A percentile compares a stretch with the other conserved stretches of the same genome.
Conservation (phyloP, 371 early-diverging fungal genomes). For the Entomophthora muscae region DNA sequence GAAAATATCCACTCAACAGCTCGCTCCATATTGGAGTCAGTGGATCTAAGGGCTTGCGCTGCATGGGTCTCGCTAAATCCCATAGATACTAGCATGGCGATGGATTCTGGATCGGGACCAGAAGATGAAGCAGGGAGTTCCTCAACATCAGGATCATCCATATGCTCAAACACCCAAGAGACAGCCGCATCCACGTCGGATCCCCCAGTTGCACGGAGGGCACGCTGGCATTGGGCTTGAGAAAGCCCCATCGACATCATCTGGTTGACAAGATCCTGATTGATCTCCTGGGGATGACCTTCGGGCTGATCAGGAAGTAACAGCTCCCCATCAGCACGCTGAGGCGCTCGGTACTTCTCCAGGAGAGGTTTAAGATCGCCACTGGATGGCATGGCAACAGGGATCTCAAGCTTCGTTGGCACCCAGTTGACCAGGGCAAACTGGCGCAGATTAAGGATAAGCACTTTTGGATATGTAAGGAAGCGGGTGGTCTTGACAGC, state of each 20-base stretch:
- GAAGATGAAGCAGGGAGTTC: slow-evolving; percentile 10
- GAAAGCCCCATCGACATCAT: slow-evolving; percentile 84
- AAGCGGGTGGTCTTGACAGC: slow-evolving; percentile 59
- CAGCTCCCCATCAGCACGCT: slow-evolving; percentile 43
- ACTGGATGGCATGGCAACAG: slow-evolving; percentile 15
- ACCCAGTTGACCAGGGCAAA: slow-evolving; percentile 85
- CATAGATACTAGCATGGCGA: slow-evolving; percentile 64
- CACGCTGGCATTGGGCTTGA: slow-evolving; percentile 58
- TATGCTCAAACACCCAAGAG: slow-evolving; percentile 87
- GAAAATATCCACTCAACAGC: slow-evolving; percentile 92
- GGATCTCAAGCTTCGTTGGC: slow-evolving; percentile 40
- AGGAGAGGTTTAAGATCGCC: background rate
- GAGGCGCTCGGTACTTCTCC: slow-evolving; percentile 26
- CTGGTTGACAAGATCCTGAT: slow-evolving; percentile 38
- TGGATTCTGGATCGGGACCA: slow-evolving; percentile 21
- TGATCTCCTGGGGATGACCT: slow-evolving; percentile 26
- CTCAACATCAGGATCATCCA: slow-evolving; percentile 60
- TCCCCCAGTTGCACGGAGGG: slow-evolving; percentile 62
- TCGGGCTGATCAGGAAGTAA: slow-evolving; percentile 19
- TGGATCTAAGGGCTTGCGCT: slow-evolving; percentile 59
- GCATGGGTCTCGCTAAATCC: slow-evolving; percentile 74
- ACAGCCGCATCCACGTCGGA: slow-evolving; percentile 71
- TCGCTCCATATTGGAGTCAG: slow-evolving; percentile 67
- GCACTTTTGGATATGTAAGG: slow-evolving; percentile 63
- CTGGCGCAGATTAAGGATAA: slow-evolving; percentile 61